Evolutionary conservation across 768 basidiomycete genomes (phyloP).

Genomic region (Naganishia friedmannii): DNA sequence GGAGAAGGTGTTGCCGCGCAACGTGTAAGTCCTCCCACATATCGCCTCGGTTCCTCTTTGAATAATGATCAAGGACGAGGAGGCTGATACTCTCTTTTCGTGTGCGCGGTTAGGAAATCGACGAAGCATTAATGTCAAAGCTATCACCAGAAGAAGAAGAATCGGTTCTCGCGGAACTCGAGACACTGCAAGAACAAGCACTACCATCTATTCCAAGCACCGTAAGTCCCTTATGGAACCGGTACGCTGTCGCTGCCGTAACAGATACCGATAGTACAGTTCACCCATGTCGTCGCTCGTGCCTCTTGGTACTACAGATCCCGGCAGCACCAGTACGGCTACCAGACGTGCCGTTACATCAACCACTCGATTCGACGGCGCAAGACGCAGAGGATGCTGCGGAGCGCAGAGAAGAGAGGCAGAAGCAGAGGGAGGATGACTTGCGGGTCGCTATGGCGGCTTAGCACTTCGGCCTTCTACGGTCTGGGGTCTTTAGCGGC

Average conservation of each 20-base stretch:
- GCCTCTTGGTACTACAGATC: too few species aligned
- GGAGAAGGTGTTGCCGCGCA: slow-evolving; percentile 90
- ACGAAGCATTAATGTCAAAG: slow-evolving; percentile 75
- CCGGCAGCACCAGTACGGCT: slow-evolving; percentile 8
- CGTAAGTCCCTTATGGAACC: not conserved
- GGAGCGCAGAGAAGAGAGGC: not conserved
- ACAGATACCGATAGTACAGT: not conserved
- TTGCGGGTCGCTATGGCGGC: slow-evolving; percentile 23
- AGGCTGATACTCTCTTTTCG: too few species aligned
- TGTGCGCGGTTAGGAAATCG: slow-evolving; percentile 68
- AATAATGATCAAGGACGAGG: too few species aligned
- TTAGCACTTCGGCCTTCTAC: not conserved
- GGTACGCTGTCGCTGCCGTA: not conserved
- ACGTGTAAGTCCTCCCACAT: slow-evolving; percentile 58
- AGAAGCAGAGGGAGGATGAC: slow-evolving; percentile 24
- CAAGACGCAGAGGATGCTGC: slow-evolving; percentile 1
- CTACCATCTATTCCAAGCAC: slow-evolving; percentile 1
- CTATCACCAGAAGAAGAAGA: slow-evolving; percentile 90
- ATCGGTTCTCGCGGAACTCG: slow-evolving; percentile 79
- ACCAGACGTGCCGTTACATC: slow-evolving; percentile 9
- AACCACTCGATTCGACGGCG: not conserved
- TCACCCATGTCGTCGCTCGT: too few species aligned
- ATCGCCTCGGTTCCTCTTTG: not conserved
- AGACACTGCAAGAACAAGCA: slow-evolving; percentile 59
- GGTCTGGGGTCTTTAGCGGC: too few species aligned